Evolutionary conservation across 2,329 filamentous ascomycete genomes (phyloP).

Genomic region (Fusarium coffeatum): DNA sequence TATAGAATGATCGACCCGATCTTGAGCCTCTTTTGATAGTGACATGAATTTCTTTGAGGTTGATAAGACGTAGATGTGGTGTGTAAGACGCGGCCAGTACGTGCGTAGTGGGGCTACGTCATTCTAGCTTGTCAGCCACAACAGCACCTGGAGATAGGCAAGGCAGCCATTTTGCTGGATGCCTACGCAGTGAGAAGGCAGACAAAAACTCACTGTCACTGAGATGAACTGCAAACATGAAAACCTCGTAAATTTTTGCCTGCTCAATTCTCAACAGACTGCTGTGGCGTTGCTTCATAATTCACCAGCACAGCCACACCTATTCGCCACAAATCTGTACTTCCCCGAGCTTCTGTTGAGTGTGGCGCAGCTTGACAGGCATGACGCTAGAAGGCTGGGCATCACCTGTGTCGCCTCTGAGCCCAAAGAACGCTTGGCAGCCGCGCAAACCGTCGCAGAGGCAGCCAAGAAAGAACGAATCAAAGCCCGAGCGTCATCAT

Average conservation of each 20-base stretch:
- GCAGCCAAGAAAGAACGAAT: slow-evolving; percentile 41
- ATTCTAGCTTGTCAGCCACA: neutral
- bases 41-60: neutral
- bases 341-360: slow-evolving; percentile 7
- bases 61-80: neutral
- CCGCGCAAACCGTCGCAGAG: slow-evolving; percentile 37
- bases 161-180: neutral
- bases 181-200: neutral
- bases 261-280: neutral
- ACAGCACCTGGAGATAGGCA: neutral
- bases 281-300: neutral
- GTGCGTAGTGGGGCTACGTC: slow-evolving; percentile 16
- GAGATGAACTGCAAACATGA: neutral
- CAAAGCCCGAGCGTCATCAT: slow-evolving; percentile 33
- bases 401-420: slow-evolving; percentile 28
- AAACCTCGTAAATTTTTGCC: too few relatives aligned
- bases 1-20: neutral
- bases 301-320: slow-evolving; percentile 3
- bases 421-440: slow-evolving; percentile 33
- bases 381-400: slow-evolving; percentile 23
- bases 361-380: slow-evolving; percentile 32
- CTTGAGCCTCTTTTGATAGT: neutral
- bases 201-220: neutral
- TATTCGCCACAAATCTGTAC: neutral
- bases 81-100: neutral